Evolutionary conservation across 2,329 filamentous ascomycete genomes (phyloP), one percentile per base, ranked within the genome.

Genomic region (Curvularia sp.): DNA sequence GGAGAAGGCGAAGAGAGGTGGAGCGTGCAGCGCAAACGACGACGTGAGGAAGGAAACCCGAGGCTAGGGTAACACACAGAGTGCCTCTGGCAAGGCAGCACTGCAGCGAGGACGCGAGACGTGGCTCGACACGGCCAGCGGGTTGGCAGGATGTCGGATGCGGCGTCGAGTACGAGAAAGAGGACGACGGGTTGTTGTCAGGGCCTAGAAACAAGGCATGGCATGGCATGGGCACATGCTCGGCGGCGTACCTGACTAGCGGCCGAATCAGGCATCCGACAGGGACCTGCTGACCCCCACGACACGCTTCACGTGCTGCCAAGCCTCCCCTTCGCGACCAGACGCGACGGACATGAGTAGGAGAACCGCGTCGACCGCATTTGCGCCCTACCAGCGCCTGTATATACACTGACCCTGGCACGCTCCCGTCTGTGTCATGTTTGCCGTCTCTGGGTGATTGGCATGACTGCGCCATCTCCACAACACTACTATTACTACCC

Each of bases 241-340:
- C 18, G 18, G 18, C 55, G 55, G 44, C 50, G 57, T 64, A 62
- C 65, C 60, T 60, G 57, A 57, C 67, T 70, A 71, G 65, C 63
- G 55, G 50, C 53, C 49, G 58, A 58, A 50, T 35, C 44, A 41
- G 35, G 33, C 43, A 56, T 48, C 52, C 49, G 51, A 30, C 57
- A 50, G 48, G 24, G 24, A 26, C 47, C 4, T 39, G 20, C 26
- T 46, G 28, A 51, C 53, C 64, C 60, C 65, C 62, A 65, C 58
- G 57, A 62, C 61, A 58, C 61, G 62, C 60, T 66, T 65, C 66
- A 69, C 68, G 68, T 69, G 67, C 60, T 58, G 62, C 66, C 61
- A 67, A 64, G 55, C 44, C 48, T 47, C 28, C 61, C 57, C 57
- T 57, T 57, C 49, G 59, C 57, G 55, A 57, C 57, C 55, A 59